Conservation (phyloP, 352 stramenopile species). For the Pythium pectinolyticum region DNA sequence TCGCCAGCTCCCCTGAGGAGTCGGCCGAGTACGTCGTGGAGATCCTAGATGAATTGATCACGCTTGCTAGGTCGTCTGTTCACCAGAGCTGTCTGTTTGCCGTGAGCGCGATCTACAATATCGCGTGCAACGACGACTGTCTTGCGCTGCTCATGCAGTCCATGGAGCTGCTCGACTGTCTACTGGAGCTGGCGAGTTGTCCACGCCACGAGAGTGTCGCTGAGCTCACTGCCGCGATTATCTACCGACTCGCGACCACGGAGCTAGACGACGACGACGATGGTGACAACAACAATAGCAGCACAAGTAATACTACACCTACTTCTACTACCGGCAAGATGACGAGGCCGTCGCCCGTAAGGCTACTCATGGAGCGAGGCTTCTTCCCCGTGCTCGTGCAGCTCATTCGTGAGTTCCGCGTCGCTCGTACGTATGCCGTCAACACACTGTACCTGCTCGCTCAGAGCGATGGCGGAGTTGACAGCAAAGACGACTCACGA, state of each 20-base stretch:
- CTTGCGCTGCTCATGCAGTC: constrained; percentile 50
- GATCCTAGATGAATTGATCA: constrained; percentile 55
- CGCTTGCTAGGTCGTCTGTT: constrained; percentile 35
- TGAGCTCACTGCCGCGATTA: constrained; percentile 50
- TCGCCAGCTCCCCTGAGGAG: constrained; percentile 61
- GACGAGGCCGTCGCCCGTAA: too few relatives aligned
- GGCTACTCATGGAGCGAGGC: constrained; percentile 42
- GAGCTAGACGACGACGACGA: constrained; percentile 4
- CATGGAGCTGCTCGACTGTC: constrained; percentile 33
- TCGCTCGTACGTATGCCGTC: constrained; percentile 43
- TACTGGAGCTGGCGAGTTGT: constrained; percentile 37
- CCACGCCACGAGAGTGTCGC: constrained; percentile 38
- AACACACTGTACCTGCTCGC: constrained; percentile 61
- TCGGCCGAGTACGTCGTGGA: constrained; percentile 48
- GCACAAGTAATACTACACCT: too few relatives aligned
- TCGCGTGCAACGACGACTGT: constrained; percentile 67
- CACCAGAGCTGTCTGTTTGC: constrained; percentile 50
- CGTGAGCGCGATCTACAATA: constrained; percentile 71
- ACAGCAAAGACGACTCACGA: too few relatives aligned
- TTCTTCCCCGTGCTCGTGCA: constrained; percentile 52
- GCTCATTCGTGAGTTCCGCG: constrained; percentile 46
- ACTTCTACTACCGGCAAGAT: too few relatives aligned
- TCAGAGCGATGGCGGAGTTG: constrained; percentile 33
- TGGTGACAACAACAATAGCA: background rate
- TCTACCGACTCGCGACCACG: constrained; percentile 50